Conservation (phyloP, 2,329 filamentous ascomycete genomes). For the Scortechinia acanthostroma region DNA sequence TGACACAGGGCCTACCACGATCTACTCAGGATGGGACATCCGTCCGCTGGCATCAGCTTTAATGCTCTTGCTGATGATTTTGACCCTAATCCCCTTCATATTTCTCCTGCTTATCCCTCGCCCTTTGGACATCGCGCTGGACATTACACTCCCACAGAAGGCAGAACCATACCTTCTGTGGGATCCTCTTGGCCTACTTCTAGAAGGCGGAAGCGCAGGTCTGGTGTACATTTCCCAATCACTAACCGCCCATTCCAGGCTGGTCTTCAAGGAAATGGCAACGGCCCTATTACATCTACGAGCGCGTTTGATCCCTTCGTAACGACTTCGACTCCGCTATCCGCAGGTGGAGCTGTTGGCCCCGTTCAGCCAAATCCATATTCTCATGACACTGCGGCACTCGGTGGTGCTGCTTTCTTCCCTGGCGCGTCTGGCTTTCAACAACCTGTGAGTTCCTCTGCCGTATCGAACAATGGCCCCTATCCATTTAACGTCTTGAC, state of each 20-base stretch:
- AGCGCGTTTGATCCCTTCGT: neutral
- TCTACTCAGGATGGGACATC: too few species aligned
- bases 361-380: conserved; percentile 3
- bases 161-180: too few species aligned
- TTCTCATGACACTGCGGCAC: conserved; percentile 29
- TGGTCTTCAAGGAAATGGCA: neutral
- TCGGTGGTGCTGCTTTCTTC: conserved; percentile 28
- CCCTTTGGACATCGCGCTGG: too few species aligned
- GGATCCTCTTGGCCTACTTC: too few species aligned
- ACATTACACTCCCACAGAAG: too few species aligned
- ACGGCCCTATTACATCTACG: neutral
- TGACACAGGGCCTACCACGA: too few species aligned
- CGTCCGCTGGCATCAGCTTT: too few species aligned
- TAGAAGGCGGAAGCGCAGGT: too few species aligned
- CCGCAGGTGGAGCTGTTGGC: neutral
- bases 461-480: neutral
- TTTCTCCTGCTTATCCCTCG: too few species aligned
- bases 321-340: neutral
- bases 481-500: conserved; percentile 5
- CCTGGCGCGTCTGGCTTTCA: conserved; percentile 20
- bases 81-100: too few species aligned
- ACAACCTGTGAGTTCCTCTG: conserved; percentile 28
- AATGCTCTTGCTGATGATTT: conserved; percentile 1
- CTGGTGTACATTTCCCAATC: too few species aligned
- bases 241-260: neutral